Evolutionary conservation across 1,284 basidiomycete genomes (phyloP), one percentile per base, ranked within the genome.

Genomic region (Marasmius tenuissimus): DNA sequence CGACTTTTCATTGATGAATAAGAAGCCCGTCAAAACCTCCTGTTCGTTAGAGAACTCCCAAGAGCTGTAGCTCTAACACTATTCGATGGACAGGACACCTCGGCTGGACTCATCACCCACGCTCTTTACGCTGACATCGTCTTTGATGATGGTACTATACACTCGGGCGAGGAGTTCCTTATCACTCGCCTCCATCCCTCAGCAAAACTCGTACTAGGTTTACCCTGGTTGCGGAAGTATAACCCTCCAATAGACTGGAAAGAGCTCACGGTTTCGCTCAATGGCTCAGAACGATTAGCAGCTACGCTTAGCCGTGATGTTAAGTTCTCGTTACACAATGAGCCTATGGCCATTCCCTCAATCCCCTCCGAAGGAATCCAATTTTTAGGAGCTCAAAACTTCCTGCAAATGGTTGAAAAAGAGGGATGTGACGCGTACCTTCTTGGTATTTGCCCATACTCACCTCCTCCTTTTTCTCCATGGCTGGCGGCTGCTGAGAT

Each of bases 101-200:
- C 57, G 3, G 18, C 57, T 3, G 57, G 57, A 34, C 18, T 37
- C 20, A 49, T 58, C 12, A 58, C 40, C 3, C 42, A 58, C 14
- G 18, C 11, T 22, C 50, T 20, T 11, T 7, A 12, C 5, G 40
- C 20, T 10, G 16, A 27, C 4, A 3, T 49, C 2, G 10, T 33
- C 7, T 48, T 49, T 37, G 45, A n/a, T 9, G 47, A 58, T 22
- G 33, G 57, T 27, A 49, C 57, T 4, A 49, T 4, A 20, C 45
- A 58, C 35, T 10, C 2, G 5, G 35, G 39, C 39, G 16, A 49
- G n/a, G 6, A 35, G 4, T 18, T 58, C 22, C 57, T 58, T 6
- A 49, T 58, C 16, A 58, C 57, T 12, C 48, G 50, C 18, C 33
- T 58, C 37, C 57, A 58, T 33, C 57, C 57, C 20, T 34, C 57